Percentiles rank a stretch among this genome's conserved stretches.
phyloP scores from a whole-genome alignment of 1,139 yeast genomes.

The Sugiyamaella paludigena region DNA sequence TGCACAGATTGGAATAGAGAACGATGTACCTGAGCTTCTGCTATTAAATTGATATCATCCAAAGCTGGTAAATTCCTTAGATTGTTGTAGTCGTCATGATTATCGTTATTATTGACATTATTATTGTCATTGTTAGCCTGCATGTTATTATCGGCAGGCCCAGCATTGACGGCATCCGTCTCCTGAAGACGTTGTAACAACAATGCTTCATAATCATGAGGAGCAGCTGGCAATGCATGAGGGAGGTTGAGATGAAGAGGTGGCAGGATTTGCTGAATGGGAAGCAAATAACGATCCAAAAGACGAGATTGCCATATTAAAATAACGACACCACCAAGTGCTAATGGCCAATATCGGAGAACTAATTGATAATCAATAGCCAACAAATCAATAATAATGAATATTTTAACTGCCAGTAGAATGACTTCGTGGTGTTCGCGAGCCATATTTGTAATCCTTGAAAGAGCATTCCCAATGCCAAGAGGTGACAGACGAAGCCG shows the following conservation, averaged over 20 bases:
- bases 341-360: slow-evolving; percentile 9
- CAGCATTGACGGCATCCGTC: background rate
- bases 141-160: background rate
- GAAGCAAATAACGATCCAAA: slow-evolving; percentile 11
- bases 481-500: background rate
- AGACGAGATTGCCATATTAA: slow-evolving; percentile 14
- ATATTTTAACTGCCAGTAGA: slow-evolving; percentile 8
- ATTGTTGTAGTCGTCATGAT: slow-evolving; percentile 1
- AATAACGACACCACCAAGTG: slow-evolving; percentile 3
- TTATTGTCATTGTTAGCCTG: background rate
- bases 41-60: slow-evolving; percentile 2
- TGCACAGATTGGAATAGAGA: slow-evolving; percentile 4
- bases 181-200: slow-evolving; percentile 9
- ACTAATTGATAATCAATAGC: slow-evolving; percentile 11
- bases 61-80: slow-evolving; percentile 3
- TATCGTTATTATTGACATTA: too few relatives aligned
- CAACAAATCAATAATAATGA: slow-evolving; percentile 13
- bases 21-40: background rate
- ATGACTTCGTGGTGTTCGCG: slow-evolving; percentile 8
- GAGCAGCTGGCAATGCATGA: slow-evolving; percentile 16
- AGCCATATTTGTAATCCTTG: slow-evolving; percentile 5
- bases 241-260: slow-evolving; percentile 15
- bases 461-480: slow-evolving; percentile 1
- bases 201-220: slow-evolving; percentile 11
- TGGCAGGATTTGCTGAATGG: slow-evolving; percentile 9